Evolutionary conservation across 352 stramenopile genomes (phyloP).

Genomic region (Phytophthora niederhauseri): DNA sequence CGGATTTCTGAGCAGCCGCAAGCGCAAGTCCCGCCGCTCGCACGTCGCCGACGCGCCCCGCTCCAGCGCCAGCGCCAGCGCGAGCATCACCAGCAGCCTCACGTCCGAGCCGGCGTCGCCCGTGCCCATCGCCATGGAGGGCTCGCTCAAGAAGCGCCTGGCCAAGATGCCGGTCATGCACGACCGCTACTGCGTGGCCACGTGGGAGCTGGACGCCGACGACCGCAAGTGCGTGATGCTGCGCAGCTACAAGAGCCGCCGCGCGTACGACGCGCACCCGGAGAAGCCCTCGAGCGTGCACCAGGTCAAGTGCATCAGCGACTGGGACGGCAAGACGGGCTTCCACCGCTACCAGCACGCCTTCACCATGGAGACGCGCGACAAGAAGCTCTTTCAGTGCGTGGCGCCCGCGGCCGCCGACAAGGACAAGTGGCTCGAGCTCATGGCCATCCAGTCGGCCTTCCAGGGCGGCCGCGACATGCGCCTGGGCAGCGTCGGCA

Average conservation of each 20-base stretch:
- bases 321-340: constrained; percentile 80
- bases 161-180: constrained; percentile 80
- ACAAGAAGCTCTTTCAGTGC: constrained; percentile 81
- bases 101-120: constrained; percentile 5
- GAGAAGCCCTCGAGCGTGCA: constrained; percentile 60
- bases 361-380: constrained; percentile 74
- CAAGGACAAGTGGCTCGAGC: constrained; percentile 70
- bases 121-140: constrained; percentile 50
- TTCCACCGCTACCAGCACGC: constrained; percentile 78
- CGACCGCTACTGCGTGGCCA: constrained; percentile 84
- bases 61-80: constrained; percentile 11
- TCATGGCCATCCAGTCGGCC: constrained; percentile 49
- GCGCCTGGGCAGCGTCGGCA: constrained; percentile 33
- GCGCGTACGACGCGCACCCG: constrained; percentile 49
- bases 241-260: constrained; percentile 71
- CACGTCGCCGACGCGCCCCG: constrained; percentile 5
- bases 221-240: constrained; percentile 66
- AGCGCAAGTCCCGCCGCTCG: constrained; percentile 13
- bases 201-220: constrained; percentile 57
- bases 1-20: constrained; percentile 29
- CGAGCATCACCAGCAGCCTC: constrained; percentile 23
- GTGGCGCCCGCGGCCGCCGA: constrained; percentile 53
- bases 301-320: constrained; percentile 71
- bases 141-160: constrained; percentile 73
- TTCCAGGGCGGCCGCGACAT: constrained; percentile 28